Evolutionary conservation across 192 early-diverging fungal genomes (phyloP).

Genomic region (Helicostylum pulchrum): DNA sequence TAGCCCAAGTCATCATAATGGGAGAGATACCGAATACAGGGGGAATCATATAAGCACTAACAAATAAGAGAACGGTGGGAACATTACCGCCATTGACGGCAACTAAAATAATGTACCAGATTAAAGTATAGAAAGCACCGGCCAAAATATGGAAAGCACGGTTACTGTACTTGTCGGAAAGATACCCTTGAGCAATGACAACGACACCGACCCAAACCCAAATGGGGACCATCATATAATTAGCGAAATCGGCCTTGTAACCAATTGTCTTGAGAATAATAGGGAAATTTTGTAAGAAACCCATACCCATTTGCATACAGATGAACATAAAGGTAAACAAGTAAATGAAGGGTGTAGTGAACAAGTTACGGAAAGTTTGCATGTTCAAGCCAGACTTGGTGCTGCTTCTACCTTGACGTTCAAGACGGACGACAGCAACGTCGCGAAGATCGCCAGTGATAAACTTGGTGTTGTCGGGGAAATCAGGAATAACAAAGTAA

Average conservation of each 20-base stretch:
- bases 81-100: constrained; percentile 24
- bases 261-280: constrained; percentile 43
- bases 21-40: constrained; percentile 25
- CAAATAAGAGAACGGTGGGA: constrained; percentile 17
- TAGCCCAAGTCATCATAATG: constrained; percentile 29
- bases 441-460: constrained; percentile 42
- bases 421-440: constrained; percentile 17
- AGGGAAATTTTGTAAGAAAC: constrained; percentile 31
- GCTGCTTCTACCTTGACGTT: constrained; percentile 18
- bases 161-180: constrained; percentile 12
- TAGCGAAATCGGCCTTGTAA: constrained; percentile 33
- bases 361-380: constrained; percentile 25
- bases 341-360: constrained; percentile 21
- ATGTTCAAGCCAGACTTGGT: constrained; percentile 13
- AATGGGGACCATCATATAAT: constrained; percentile 42
- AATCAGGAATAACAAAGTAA: constrained; percentile 47
- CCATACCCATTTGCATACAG: constrained; percentile 28
- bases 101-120: constrained; percentile 27
- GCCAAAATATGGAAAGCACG: constrained; percentile 22
- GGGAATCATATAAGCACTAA: constrained; percentile 19
- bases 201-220: constrained; percentile 26
- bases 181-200: constrained; percentile 22
- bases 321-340: constrained; percentile 16
- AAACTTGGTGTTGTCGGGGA: constrained; percentile 52
- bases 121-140: constrained; percentile 6